Base-by-base conservation (phyloP, 1,139 yeast genomes). In the Taiozyma sp. region DNA sequence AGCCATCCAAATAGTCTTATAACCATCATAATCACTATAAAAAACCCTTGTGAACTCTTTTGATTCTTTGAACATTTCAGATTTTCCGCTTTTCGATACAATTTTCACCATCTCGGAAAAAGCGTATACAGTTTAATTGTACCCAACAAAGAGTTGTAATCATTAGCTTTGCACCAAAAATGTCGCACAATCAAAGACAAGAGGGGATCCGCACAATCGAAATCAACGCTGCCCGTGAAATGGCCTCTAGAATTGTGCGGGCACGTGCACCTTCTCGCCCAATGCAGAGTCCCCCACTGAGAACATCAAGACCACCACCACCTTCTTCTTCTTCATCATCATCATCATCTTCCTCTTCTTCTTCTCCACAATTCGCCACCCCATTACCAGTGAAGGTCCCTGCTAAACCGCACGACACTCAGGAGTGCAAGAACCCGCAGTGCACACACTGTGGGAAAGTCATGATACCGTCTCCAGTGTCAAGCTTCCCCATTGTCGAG, bases 401-500 rank as follows among this genome's bases (percentile, higher is more conserved):
- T 8, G 63, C 64, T 5, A 56, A 51, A 45, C 47, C 32, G 43
- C 63, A 51, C 53, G 60, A 51, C 63, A 58, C 45, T 43, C 52
- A 62, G 16, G 60, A 60, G 37, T 73, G 75, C 29, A 66, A 64
- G 30, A 71, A 72, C 51, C 75, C 75, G 1, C 69, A 68, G 30
- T 85, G 91, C 62, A 68, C 61, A 1, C 80, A 79, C 53, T 85
- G 93, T 67, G 90, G 91, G 0, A 69, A 75, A 9, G 87, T 85
- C 39, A 83, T 85, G 4, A 84, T 85, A 21, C 93, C 95, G 1
- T 75, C 88, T 0, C 95, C 93, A 1, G 75, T 74, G 42, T 80
- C 90, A 1, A 70, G 81, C 4, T 70, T 75, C 53, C 93, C 93
- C 0, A 61, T 82, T 11, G 72, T 71, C 43, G 89, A 85, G 58